Base-by-base conservation (phyloP, 2,329 filamentous ascomycete genomes). In the Coniosporium tulheliwenetii region DNA sequence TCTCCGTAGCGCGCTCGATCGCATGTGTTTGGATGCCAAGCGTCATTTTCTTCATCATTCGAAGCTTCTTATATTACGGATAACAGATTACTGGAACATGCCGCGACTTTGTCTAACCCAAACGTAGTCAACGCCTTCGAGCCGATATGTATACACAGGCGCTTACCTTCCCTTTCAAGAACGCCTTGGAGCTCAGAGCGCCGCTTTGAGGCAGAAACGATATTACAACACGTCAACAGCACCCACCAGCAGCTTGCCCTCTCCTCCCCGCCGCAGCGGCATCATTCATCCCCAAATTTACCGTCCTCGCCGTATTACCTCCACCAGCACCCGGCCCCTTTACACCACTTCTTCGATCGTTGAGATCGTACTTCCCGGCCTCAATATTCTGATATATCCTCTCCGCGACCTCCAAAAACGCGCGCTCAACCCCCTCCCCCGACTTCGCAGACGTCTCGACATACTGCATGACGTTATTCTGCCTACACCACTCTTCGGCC, bases 331-430 rank as follows among this genome's bases (percentile, higher is more conserved):
- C 72, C 61, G 48, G 79, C 61, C 41, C 80, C 59, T 95, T 96
- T 45, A 98, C 87, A 19, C 91, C 91, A 45, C 82, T 89, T 55
- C 87, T 75, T 54, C 89, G 73, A 60, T 96, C 89, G 56, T 94
- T 93, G 50, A 96, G 66, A 62, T 98, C 87, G 58, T 96, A 96
- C 57, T 78, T 85, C 9, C 91, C 91, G 1, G 85, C 85, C 66
- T 95, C 85, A 46, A 98, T 95, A 54, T 96, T 96, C 58, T 89
- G 79, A 57, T 93, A 93, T 66, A 98, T 96, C 60, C 87, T 73
- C 67, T 95, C 86, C 14, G 91, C 86, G 10, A 96, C 87, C 54
- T 91, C 79, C 56, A 93, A 73, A 54, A 98, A 98, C 2, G 91
- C 91, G 50, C 79, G 75, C 60, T 98, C 91, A 31, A 98, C 91